phyloP scores from a whole-genome alignment of 768 basidiomycete genomes.

The Auriculariales sp. region DNA sequence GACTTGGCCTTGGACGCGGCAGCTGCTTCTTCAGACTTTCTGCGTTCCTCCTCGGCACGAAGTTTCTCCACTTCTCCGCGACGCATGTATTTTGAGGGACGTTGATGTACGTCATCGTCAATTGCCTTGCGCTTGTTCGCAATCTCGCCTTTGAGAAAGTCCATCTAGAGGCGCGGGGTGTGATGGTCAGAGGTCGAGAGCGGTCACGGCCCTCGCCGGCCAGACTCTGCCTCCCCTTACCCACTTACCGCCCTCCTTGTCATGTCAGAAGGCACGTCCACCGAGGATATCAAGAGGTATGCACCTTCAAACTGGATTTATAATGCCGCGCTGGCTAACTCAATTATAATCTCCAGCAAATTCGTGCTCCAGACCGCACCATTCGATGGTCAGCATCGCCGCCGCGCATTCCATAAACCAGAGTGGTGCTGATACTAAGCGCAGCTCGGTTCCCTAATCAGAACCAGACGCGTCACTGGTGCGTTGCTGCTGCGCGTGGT shows the following conservation, averaged over 20 bases:
- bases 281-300: constrained; percentile 38
- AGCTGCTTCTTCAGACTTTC: constrained; percentile 29
- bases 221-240: background rate
- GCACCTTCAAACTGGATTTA: background rate
- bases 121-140: constrained; percentile 73
- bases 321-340: background rate
- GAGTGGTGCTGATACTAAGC: constrained; percentile 6
- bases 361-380: constrained; percentile 87
- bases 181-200: background rate
- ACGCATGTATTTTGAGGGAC: constrained; percentile 78
- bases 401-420: constrained; percentile 1
- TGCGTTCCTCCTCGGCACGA: constrained; percentile 29
- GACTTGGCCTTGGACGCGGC: constrained; percentile 15
- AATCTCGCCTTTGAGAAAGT: constrained; percentile 82
- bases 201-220: background rate
- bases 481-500: constrained; percentile 9
- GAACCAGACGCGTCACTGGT: constrained; percentile 98
- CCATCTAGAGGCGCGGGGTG: constrained; percentile 35
- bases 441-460: constrained; percentile 78
- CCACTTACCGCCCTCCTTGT: background rate
- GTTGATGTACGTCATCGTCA: constrained; percentile 26
- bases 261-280: background rate
- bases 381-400: constrained; percentile 58
- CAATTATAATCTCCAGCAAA: constrained; percentile 35
- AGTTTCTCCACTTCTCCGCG: constrained; percentile 78